A percentile compares a stretch with the other conserved stretches of the same genome.
phyloP scores from a whole-genome alignment of 768 basidiomycete species.

The Rubroboletus satanas region DNA sequence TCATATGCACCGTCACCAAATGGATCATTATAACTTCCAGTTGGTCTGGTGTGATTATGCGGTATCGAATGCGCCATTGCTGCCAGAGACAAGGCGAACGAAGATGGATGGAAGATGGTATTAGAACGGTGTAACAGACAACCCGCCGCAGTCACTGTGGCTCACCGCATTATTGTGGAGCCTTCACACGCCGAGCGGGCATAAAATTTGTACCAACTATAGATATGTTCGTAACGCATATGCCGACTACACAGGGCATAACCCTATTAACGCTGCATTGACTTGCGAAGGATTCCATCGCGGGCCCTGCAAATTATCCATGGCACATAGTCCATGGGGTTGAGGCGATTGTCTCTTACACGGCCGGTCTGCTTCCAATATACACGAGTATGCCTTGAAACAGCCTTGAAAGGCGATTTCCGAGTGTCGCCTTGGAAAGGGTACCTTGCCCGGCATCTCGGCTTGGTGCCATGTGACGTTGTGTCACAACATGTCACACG shows the following conservation, averaged over 20 bases:
- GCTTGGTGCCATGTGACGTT: not conserved
- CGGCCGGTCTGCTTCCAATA: no score
- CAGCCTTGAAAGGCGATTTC: no score
- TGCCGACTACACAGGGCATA: no score
- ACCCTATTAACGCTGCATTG: no score
- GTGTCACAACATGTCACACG: not conserved
- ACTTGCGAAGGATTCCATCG: no score
- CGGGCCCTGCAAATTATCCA: not conserved
- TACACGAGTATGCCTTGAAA: no score
- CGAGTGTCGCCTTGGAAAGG: no score
- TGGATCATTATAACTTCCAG: constrained; percentile 20
- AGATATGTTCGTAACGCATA: not conserved
- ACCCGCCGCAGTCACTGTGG: not conserved
- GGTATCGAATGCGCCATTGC: constrained; percentile 23
- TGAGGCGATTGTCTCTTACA: no score
- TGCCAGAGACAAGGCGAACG: constrained; percentile 21
- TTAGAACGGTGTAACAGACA: not conserved
- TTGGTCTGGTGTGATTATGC: constrained; percentile 8
- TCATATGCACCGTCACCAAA: constrained; percentile 25
- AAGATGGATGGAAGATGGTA: constrained; percentile 1
- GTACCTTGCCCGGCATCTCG: no score
- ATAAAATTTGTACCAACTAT: not conserved
- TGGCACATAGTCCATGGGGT: not conserved
- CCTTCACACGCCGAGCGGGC: constrained; percentile 21
- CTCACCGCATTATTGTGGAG: not conserved